Evolutionary conservation across 257 asterid genomes (phyloP).

Genomic region (Solanum sparsipilum): DNA sequence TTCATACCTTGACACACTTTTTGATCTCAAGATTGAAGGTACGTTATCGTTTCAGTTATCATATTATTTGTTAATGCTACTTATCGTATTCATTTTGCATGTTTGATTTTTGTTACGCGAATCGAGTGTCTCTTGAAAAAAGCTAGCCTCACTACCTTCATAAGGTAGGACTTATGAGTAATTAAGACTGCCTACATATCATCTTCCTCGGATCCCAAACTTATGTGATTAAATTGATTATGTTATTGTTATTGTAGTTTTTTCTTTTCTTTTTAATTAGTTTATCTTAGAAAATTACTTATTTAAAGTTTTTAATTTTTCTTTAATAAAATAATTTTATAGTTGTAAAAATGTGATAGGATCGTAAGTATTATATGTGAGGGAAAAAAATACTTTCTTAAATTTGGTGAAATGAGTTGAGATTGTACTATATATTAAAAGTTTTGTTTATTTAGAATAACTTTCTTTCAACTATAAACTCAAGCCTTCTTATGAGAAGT

Average conservation of each 20-base stretch:
- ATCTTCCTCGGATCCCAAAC: accelerated
- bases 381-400: neutral
- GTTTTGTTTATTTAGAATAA: neutral
- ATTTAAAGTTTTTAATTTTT: neutral
- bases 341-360: neutral
- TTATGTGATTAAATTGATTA: neutral
- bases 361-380: neutral
- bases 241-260: neutral
- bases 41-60: neutral
- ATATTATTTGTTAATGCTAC: neutral
- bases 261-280: neutral
- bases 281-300: accelerated
- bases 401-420: neutral
- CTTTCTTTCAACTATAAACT: neutral
- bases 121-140: neutral
- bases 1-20: slow-evolving; percentile 72
- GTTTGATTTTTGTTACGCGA: neutral
- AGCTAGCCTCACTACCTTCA: too few relatives aligned
- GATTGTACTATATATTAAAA: neutral
- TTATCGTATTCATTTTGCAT: neutral
- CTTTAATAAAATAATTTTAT: neutral
- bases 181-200: neutral
- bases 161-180: neutral
- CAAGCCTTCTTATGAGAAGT: neutral
- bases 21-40: slow-evolving; percentile 61